phyloP scores from a whole-genome alignment of 805 yeast species.

The Cyberlindnera maclurae region DNA sequence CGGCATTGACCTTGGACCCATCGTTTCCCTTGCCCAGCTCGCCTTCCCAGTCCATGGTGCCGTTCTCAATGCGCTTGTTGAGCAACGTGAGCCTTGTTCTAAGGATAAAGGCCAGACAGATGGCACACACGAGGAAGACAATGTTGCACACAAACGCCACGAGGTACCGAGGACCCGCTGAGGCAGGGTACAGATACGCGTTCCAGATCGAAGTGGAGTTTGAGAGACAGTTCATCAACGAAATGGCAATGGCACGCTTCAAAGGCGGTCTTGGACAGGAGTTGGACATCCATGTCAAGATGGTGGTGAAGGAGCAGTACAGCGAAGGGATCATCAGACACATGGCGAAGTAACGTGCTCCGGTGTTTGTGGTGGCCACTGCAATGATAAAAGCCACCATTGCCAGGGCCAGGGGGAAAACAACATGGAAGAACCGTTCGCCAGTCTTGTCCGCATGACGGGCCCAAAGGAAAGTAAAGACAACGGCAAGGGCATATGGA shows the following conservation, averaged over 20 bases:
- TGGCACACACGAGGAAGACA: constrained; percentile 37
- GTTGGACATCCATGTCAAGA: constrained; percentile 49
- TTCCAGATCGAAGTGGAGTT: constrained; percentile 54
- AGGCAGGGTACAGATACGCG: constrained; percentile 40
- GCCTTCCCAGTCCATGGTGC: constrained; percentile 42
- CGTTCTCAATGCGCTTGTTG: constrained; percentile 36
- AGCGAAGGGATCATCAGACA: constrained; percentile 50
- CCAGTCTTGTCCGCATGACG: constrained; percentile 50
- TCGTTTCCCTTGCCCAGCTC: constrained; percentile 39
- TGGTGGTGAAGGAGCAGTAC: constrained; percentile 46
- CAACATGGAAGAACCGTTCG: constrained; percentile 46
- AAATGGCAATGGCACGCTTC: constrained; percentile 51
- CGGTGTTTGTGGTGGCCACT: constrained; percentile 43
- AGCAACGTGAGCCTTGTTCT: constrained; percentile 31
- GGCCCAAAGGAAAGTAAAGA: constrained; percentile 45
- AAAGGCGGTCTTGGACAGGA: constrained; percentile 52
- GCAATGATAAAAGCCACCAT: constrained; percentile 41
- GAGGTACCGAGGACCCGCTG: constrained; percentile 39
- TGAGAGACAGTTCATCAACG: constrained; percentile 48
- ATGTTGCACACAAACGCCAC: constrained; percentile 42
- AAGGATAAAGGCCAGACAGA: constrained; percentile 31
- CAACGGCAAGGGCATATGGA: constrained; percentile 46
- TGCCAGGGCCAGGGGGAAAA: constrained; percentile 34
- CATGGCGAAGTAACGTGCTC: constrained; percentile 55
- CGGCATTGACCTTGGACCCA: constrained; percentile 35